These are phyloP conservation scores for Cyberlindnera amylophila DNA, from an alignment of 805 yeast species.

Conservation along the genomic window DNA sequence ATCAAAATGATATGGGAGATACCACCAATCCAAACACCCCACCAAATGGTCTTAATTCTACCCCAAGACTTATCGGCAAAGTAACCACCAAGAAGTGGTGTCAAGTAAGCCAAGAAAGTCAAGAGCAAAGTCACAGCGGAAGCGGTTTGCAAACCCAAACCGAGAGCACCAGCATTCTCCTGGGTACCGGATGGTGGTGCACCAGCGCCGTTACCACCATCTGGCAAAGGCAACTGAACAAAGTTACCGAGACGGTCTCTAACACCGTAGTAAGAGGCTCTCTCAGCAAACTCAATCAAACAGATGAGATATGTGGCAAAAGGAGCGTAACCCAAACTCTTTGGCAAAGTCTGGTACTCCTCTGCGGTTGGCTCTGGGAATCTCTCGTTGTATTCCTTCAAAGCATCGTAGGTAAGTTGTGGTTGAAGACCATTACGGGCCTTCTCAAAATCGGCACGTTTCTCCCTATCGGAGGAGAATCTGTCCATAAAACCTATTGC, in stretches of 20 bases:
- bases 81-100: slow-evolving; percentile 76
- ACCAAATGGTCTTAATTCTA: slow-evolving; percentile 62
- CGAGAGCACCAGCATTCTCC: slow-evolving; percentile 48
- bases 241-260: slow-evolving; percentile 76
- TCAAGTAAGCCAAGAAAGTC: slow-evolving; percentile 79
- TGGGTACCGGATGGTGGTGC: slow-evolving; percentile 24
- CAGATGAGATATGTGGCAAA: slow-evolving; percentile 49
- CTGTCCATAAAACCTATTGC: slow-evolving; percentile 2
- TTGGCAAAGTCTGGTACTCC: slow-evolving; percentile 32
- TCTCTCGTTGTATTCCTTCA: slow-evolving; percentile 10
- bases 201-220: slow-evolving; percentile 35
- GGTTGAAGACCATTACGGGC: slow-evolving; percentile 1
- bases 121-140: slow-evolving; percentile 72
- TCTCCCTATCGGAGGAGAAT: background rate
- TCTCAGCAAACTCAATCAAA: slow-evolving; percentile 73
- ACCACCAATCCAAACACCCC: slow-evolving; percentile 56
- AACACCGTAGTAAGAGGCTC: slow-evolving; percentile 78
- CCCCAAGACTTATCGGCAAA: slow-evolving; percentile 74
- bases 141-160: slow-evolving; percentile 58
- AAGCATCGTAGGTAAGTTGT: background rate
- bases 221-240: slow-evolving; percentile 53
- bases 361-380: slow-evolving; percentile 43
- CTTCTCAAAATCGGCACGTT: slow-evolving; percentile 1
- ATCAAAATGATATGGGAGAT: slow-evolving; percentile 61
- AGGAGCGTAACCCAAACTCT: slow-evolving; percentile 45